phyloP scores from a whole-genome alignment of 2,329 filamentous ascomycete genomes.

The Sporothrix dimorphospora region DNA sequence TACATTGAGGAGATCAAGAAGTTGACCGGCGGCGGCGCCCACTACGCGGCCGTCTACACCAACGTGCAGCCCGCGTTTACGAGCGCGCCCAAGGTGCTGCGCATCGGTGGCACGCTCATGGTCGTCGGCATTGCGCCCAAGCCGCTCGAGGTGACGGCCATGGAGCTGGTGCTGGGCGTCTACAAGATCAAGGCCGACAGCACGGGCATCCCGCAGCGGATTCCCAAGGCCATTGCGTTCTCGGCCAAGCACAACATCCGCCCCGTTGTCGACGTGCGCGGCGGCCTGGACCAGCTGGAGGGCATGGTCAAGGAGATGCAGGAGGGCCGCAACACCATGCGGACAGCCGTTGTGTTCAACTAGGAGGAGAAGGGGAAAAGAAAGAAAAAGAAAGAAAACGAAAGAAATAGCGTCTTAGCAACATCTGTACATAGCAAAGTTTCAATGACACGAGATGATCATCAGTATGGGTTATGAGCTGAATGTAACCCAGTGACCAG shows the following conservation, averaged over 20 bases:
- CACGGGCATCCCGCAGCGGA: conserved; percentile 47
- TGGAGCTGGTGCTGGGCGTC: conserved; percentile 46
- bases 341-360: conserved; percentile 28
- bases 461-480: background rate
- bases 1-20: conserved; percentile 47
- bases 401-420: background rate
- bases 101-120: conserved; percentile 47
- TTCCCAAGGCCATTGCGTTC: conserved; percentile 49
- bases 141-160: conserved; percentile 43
- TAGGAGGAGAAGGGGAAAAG: background rate
- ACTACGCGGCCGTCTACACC: conserved; percentile 49
- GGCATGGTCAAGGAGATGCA: conserved; percentile 46
- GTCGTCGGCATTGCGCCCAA: conserved; percentile 47
- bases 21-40: conserved; percentile 46
- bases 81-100: conserved; percentile 43
- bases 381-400: background rate
- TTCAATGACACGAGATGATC: conserved; percentile 17
- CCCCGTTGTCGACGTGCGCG: conserved; percentile 44
- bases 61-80: conserved; percentile 45
- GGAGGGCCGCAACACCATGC: conserved; percentile 33
- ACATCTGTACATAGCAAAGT: conserved; percentile 1
- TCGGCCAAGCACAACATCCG: conserved; percentile 48
- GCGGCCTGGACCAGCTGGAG: conserved; percentile 45
- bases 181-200: conserved; percentile 49
- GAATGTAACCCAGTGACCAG: background rate